Percentiles rank a stretch among this genome's conserved stretches.
phyloP scores from a whole-genome alignment of 2,329 filamentous ascomycete genomes.

The Ustulina deusta region DNA sequence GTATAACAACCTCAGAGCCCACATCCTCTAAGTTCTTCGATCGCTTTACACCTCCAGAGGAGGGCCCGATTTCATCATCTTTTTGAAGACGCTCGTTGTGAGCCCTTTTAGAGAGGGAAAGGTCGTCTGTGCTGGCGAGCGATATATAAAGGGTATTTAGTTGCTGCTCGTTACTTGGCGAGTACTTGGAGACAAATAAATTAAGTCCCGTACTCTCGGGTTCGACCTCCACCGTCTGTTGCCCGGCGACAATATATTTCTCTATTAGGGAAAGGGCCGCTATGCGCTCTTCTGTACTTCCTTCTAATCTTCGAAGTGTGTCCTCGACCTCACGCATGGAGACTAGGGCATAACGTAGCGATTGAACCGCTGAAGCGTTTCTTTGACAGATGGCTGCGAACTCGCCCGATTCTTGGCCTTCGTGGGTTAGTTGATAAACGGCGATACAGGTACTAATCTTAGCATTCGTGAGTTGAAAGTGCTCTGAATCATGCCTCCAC shows the following conservation, averaged over 20 bases:
- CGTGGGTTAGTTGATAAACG: background rate
- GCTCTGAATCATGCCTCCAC: background rate
- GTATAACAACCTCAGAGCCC: too few species aligned
- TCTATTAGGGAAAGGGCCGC: background rate
- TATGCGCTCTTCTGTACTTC: background rate
- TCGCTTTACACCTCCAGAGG: too few species aligned
- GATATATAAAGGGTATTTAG: background rate
- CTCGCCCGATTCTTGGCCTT: background rate
- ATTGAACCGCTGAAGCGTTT: background rate
- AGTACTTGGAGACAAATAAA: background rate
- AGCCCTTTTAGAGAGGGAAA: too few species aligned
- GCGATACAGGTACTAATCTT: background rate
- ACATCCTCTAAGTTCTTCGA: too few species aligned
- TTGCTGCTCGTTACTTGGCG: background rate
- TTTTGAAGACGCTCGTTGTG: too few species aligned
- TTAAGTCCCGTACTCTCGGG: too few species aligned
- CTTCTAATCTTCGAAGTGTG: background rate
- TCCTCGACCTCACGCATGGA: background rate
- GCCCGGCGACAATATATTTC: background rate
- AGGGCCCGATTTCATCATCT: too few species aligned
- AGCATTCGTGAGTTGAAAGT: background rate
- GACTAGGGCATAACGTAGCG: slow-evolving; percentile 4
- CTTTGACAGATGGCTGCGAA: slow-evolving; percentile 5
- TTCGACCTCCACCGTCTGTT: background rate
- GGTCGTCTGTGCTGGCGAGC: background rate